A percentile compares a stretch with the other conserved stretches of the same genome.
These are phyloP conservation scores for Coemansia sp. DNA, from an alignment of 192 early-diverging fungal species.

Conservation along the genomic window DNA sequence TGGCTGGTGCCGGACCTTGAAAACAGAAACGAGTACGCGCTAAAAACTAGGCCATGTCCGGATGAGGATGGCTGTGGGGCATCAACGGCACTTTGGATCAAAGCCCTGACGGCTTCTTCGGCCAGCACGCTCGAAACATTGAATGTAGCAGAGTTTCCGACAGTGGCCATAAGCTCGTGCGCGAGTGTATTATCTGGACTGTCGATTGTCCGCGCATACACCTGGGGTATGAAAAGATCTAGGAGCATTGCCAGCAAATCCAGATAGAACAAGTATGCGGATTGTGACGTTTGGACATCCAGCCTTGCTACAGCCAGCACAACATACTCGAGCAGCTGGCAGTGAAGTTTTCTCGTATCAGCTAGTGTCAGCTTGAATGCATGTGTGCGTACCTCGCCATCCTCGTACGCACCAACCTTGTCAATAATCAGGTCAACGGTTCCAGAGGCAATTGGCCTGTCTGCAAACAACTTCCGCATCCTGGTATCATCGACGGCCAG, in stretches of 20 bases:
- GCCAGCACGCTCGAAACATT: constrained; percentile 39
- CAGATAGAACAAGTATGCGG: constrained; percentile 25
- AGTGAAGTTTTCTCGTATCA: constrained; percentile 26
- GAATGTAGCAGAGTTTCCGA: constrained; percentile 39
- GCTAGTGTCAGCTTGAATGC: constrained; percentile 43
- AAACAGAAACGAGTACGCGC: constrained; percentile 52
- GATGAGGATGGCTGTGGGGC: constrained; percentile 20
- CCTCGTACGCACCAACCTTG: constrained; percentile 30
- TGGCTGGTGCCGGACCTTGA: constrained; percentile 26
- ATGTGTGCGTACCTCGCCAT: constrained; percentile 37
- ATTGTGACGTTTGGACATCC: constrained; percentile 30
- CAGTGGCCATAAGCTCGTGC: constrained; percentile 20
- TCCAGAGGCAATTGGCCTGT: constrained; percentile 31
- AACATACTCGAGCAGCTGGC: constrained; percentile 39
- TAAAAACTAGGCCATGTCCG: constrained; percentile 34
- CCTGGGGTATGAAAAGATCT: constrained; percentile 33
- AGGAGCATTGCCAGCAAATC: constrained; percentile 31
- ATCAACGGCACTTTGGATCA: constrained; percentile 30
- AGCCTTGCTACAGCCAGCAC: constrained; percentile 35
- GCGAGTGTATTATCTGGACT: constrained; percentile 13
- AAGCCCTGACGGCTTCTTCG: constrained; percentile 18
- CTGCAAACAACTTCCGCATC: constrained; percentile 33
- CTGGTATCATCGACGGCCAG: constrained; percentile 8
- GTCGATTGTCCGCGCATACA: not conserved
- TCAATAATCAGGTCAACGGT: constrained; percentile 36